Base-by-base conservation (phyloP, 495 filamentous ascomycete genomes). In the Jackrogersella multiformis region DNA sequence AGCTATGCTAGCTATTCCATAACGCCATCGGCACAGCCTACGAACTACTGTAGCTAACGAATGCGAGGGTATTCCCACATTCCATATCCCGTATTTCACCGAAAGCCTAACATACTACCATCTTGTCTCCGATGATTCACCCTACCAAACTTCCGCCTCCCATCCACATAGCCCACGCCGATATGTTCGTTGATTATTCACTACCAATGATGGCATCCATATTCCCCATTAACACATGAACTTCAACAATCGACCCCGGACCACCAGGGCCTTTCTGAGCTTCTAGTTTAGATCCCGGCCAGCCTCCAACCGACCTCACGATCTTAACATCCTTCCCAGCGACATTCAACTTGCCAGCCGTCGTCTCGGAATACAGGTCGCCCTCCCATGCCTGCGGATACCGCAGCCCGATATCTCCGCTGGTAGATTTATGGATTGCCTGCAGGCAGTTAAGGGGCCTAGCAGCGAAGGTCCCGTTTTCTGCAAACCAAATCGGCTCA, bases 361-460 rank as follows among this genome's bases (percentile, higher is more conserved):
- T 64, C 26, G 76, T 68, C 41, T 61, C 4, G 15, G 77, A 64
- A 9, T 21, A 15, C 12, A 81, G 55, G 13, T 70, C 46, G 0
- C 81, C 81, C 59, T 81, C 79, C 81, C 81, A 84, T 0, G 65
- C 53, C 21, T 53, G 64, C 0, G 81, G 80, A 24, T 77, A 80
- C 9, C 36, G 52, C 2, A 82, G 53, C 9, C 38, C 46, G 36
- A 81, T 62, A 16, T 74, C 49, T 0, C 73, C 80, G 15, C 77
- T 79, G 0, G 77, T 79, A 4, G 72, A 73, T 20, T 35, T 71
- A 42, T 82, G 80, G 23, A 49, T 10, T 6, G 70, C 56, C 5
- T 62, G 32, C 1, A 83, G 59, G 35, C 61, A 61, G n/a, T 73
- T 45, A 4, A 80, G 61, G 6, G 63, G 51, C 18, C 34, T 65